Evolutionary conservation across 1,139 yeast genomes (phyloP), one percentile per base, ranked within the genome.

Genomic region (Blastobotrys elegans): DNA sequence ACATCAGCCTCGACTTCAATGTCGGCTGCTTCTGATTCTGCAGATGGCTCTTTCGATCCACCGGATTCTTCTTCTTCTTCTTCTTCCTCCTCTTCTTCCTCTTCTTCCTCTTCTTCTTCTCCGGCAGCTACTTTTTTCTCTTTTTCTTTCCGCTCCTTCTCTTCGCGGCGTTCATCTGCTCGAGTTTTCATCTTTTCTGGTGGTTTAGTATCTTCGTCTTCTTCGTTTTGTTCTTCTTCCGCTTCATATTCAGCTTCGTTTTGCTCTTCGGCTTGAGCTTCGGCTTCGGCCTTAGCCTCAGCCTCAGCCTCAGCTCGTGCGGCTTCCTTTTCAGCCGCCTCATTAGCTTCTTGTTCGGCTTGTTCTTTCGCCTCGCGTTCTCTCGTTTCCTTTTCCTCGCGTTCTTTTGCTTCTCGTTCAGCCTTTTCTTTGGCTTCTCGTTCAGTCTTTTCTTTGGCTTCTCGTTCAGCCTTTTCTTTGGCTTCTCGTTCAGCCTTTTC

Each of bases 281-380:
- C 56, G 43, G 59, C 64, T 17, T 53, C 51, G 43, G 62, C 38
- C 14, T 43, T 33, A 5, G 21, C 11, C 6, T 37, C 40, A 24
- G 17, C 40, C 58, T 40, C 58, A 60, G 14, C n/a, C n/a, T n/a
- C n/a, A n/a, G n/a, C n/a, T n/a, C n/a, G 44, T 55, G 44, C 27
- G 40, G 36, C 38, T 17, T 24, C 46, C 31, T 40, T 32, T 8
- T 45, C 38, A 11, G 18, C 49, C n/a, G 43, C 39, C n/a, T 46
- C 39, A 26, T 30, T 37, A 16, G 30, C 36, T 11, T 40, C 35
- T 11, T 39, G 46, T 14, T 41, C 41, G 18, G 38, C 43, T 20
- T 27, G 43, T 4, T 49, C 29, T 37, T 43, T 22, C 40, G 45
- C 18, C 43, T 47, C n/a, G n/a, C n/a, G n/a, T 13, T 30, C 40